These are phyloP conservation scores for Veloporphyrellus conicus DNA, from an alignment of 1,284 basidiomycete species.

Conservation along the genomic window DNA sequence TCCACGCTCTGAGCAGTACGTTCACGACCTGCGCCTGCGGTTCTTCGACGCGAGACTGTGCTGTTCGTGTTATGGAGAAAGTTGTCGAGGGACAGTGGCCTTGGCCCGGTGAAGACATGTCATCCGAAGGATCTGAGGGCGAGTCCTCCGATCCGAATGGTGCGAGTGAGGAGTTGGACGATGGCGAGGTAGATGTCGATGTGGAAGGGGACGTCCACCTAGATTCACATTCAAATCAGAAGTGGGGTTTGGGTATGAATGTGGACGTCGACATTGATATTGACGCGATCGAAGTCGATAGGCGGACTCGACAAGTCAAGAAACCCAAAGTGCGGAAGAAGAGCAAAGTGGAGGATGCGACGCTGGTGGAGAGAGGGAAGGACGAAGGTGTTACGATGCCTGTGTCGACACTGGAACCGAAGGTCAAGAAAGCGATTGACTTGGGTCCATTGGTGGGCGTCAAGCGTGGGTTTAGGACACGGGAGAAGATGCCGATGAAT, in stretches of 20 bases:
- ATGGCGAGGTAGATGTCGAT: slow-evolving; percentile 19
- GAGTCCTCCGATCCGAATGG: slow-evolving; percentile 19
- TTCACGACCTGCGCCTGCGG: slow-evolving; percentile 80
- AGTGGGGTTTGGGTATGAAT: slow-evolving; percentile 26
- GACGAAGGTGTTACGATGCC: background rate
- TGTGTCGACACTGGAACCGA: slow-evolving; percentile 1
- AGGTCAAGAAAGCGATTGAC: slow-evolving; percentile 36
- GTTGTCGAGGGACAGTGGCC: slow-evolving; percentile 49
- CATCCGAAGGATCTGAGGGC: slow-evolving; percentile 26
- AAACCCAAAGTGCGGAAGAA: slow-evolving; percentile 24
- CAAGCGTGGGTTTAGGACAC: slow-evolving; percentile 62
- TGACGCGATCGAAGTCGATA: slow-evolving; percentile 9
- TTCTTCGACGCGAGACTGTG: slow-evolving; percentile 57
- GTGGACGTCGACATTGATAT: slow-evolving; percentile 29
- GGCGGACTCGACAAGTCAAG: slow-evolving; percentile 13
- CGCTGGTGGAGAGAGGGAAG: slow-evolving; percentile 4
- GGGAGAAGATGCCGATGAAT: slow-evolving; percentile 47
- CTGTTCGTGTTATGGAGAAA: slow-evolving; percentile 59
- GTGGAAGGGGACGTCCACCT: slow-evolving; percentile 25
- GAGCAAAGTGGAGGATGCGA: background rate
- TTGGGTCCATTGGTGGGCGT: slow-evolving; percentile 68
- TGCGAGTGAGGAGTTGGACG: slow-evolving; percentile 18
- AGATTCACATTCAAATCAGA: slow-evolving; percentile 3
- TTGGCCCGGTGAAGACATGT: slow-evolving; percentile 33
- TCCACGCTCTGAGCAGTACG: slow-evolving; percentile 68